These are phyloP conservation scores for Scutellaria galericulata DNA, from an alignment of 257 asterid species.

Conservation along the genomic window DNA sequence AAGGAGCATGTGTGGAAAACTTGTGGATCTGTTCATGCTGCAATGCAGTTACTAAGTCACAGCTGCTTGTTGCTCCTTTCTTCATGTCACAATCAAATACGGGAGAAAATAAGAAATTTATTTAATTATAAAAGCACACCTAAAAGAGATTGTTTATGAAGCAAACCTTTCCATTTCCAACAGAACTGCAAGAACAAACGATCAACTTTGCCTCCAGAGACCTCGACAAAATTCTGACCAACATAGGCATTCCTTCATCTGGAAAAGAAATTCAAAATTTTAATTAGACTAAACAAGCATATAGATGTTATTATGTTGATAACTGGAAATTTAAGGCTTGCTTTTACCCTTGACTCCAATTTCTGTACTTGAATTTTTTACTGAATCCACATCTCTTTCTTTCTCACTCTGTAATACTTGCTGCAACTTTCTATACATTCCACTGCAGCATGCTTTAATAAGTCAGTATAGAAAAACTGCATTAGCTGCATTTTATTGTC, in stretches of 20 bases:
- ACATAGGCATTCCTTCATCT: slow-evolving; percentile 57
- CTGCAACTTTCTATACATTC: slow-evolving; percentile 70
- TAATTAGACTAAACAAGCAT: slow-evolving; percentile 18
- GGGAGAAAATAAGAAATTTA: no score
- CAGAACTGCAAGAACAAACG: slow-evolving; percentile 69
- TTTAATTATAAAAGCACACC: background rate
- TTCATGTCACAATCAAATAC: no score
- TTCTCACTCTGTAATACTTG: slow-evolving; percentile 70
- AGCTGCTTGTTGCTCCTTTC: slow-evolving; percentile 8
- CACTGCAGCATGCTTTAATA: slow-evolving; percentile 42
- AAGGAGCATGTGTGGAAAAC: slow-evolving; percentile 8
- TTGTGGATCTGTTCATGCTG: background rate
- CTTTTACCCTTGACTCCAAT: slow-evolving; percentile 54
- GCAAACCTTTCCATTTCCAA: slow-evolving; percentile 60
- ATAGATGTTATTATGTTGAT: slow-evolving; percentile 5
- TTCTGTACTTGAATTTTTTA: slow-evolving; percentile 43
- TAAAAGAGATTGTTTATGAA: slow-evolving; percentile 10
- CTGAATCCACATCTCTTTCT: slow-evolving; percentile 57
- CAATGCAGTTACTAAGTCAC: slow-evolving; percentile 22
- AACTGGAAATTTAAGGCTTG: slow-evolving; percentile 16
- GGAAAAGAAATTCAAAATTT: slow-evolving; percentile 28
- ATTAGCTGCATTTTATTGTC: slow-evolving; percentile 28
- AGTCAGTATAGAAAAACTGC: background rate
- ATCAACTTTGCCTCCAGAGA: slow-evolving; percentile 84
- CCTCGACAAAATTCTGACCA: slow-evolving; percentile 71